Conservation (phyloP, 768 basidiomycete genomes). For the Hygrocybe coccinea region DNA sequence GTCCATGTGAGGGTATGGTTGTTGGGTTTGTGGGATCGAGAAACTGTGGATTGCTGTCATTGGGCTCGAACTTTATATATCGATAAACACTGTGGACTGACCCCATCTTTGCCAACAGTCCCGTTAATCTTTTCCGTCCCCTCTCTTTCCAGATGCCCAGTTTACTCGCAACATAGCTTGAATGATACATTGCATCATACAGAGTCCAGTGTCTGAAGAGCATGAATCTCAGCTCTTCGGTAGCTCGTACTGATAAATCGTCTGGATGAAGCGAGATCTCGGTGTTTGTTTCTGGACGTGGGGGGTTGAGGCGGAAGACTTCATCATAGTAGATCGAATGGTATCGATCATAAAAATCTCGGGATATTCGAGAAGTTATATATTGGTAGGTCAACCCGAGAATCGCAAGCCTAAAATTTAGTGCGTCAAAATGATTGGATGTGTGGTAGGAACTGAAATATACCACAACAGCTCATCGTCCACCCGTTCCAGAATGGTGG, state of each 20-base stretch:
- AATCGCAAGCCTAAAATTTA: slow-evolving; percentile 10
- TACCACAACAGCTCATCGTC: slow-evolving; percentile 95
- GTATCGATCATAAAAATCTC: slow-evolving; percentile 77
- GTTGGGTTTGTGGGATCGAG: slow-evolving; percentile 90
- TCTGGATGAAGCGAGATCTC: slow-evolving; percentile 66
- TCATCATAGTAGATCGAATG: slow-evolving; percentile 83
- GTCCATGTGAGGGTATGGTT: slow-evolving; percentile 93
- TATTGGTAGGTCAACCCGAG: slow-evolving; percentile 93
- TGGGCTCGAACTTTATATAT: not conserved
- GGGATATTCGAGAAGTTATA: slow-evolving; percentile 78
- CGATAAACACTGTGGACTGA: slow-evolving; percentile 33
- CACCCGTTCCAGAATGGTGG: slow-evolving; percentile 83
- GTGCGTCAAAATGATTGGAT: too few species aligned
- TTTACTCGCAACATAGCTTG: slow-evolving; percentile 91
- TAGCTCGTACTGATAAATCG: slow-evolving; percentile 74
- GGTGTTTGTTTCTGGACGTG: slow-evolving; percentile 30
- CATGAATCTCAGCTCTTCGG: slow-evolving; percentile 90
- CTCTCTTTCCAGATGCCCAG: slow-evolving; percentile 96
- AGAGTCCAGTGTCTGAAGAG: slow-evolving; percentile 96
- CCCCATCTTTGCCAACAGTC: slow-evolving; percentile 98
- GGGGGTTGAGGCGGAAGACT: slow-evolving; percentile 84
- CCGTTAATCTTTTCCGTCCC: slow-evolving; percentile 83
- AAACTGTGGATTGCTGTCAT: slow-evolving; percentile 50
- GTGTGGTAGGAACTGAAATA: too few species aligned
- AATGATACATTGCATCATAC: slow-evolving; percentile 98